A percentile compares a stretch with the other conserved stretches of the same genome.
Evolutionary conservation across 495 filamentous ascomycete genomes (phyloP).

Genomic region (Annulohypoxylon moriforme): DNA sequence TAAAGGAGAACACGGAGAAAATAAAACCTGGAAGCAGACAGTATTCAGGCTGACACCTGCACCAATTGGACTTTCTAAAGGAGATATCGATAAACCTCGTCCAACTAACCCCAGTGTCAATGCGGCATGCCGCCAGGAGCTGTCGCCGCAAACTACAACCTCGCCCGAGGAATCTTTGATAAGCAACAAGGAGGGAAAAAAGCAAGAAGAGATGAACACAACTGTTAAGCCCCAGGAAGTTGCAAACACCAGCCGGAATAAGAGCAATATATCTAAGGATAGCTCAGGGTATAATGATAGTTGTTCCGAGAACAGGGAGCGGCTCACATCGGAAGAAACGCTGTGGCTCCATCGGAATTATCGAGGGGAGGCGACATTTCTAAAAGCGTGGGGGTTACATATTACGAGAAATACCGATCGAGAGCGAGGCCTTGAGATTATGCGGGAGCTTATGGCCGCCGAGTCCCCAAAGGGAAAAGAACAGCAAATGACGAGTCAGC

Average conservation of each 20-base stretch:
- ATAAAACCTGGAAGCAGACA: neutral
- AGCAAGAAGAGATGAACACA: neutral
- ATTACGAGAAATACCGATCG: slow-evolving; percentile 47
- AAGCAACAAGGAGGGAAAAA: neutral
- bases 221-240: neutral
- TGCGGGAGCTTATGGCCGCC: slow-evolving; percentile 53
- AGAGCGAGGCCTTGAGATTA: slow-evolving; percentile 49
- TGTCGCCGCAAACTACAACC: neutral
- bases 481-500: neutral
- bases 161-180: no score
- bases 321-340: slow-evolving; percentile 44
- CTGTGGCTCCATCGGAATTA: slow-evolving; percentile 59
- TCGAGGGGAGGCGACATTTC: slow-evolving; percentile 54
- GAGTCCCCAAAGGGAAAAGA: slow-evolving; percentile 33
- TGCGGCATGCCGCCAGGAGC: neutral
- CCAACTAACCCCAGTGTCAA: neutral
- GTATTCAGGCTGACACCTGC: neutral
- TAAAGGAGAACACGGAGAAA: neutral
- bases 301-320: neutral
- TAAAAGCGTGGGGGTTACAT: slow-evolving; percentile 57
- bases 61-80: neutral
- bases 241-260: neutral
- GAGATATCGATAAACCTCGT: neutral
- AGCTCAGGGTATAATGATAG: neutral
- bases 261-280: neutral